Evolutionary conservation across 176 grass and related monocot species (phyloP).

Genomic region (Oryza meridionalis): DNA sequence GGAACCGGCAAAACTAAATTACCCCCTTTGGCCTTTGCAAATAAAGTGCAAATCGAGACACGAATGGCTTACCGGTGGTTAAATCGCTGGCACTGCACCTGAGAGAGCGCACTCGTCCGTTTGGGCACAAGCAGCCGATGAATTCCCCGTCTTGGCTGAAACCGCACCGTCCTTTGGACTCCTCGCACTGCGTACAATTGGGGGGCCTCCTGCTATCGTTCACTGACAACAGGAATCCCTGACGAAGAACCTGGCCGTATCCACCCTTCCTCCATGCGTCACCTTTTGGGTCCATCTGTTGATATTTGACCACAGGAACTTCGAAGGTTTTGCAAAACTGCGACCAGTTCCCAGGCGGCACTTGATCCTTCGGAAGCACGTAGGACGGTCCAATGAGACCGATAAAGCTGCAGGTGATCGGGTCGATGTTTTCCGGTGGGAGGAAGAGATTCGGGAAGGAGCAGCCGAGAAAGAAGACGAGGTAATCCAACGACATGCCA

Average conservation of each 20-base stretch:
- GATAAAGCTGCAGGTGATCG: neutral
- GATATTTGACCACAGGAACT: neutral
- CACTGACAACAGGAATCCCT: neutral
- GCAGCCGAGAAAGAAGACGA: constrained; percentile 14
- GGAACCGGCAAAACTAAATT: neutral
- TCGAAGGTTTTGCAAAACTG: rapidly evolving
- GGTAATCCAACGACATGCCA: neutral
- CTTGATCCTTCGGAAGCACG: neutral
- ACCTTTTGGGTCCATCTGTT: rapidly evolving
- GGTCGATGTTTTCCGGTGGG: rapidly evolving
- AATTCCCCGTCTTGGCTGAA: rapidly evolving
- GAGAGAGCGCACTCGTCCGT: neutral
- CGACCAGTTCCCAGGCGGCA: neutral
- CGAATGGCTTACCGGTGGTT: neutral
- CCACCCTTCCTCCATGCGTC: neutral
- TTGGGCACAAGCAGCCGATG: neutral
- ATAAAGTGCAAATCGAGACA: neutral
- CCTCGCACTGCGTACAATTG: neutral
- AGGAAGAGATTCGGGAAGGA: rapidly evolving
- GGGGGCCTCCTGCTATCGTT: rapidly evolving
- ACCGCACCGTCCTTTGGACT: neutral
- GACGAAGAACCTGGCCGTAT: neutral
- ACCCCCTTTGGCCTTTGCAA: neutral
- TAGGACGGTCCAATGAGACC: rapidly evolving
- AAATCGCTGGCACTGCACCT: neutral